Conservation (phyloP, 306 rosid genomes). For the Ceratonia siliqua region DNA sequence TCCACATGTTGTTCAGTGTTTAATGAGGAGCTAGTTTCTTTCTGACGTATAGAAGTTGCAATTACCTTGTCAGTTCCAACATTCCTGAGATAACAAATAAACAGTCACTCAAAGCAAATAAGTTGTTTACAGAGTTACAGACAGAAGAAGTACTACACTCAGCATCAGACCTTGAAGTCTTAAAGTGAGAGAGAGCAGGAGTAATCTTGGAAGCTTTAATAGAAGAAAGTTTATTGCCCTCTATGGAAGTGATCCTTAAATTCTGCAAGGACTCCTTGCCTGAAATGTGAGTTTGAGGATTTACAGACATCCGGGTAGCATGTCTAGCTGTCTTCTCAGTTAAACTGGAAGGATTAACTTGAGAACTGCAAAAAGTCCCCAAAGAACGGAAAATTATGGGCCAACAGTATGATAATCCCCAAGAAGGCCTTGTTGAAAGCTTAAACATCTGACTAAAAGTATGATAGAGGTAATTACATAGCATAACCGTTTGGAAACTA, state of each 20-base stretch:
- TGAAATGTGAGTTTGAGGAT: slow-evolving; percentile 41
- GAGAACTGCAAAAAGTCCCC: slow-evolving; percentile 50
- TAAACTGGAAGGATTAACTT: slow-evolving; percentile 46
- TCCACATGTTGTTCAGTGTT: slow-evolving; percentile 41
- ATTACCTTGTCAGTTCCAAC: slow-evolving; percentile 41
- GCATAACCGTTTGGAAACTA: not conserved
- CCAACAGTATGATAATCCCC: slow-evolving; percentile 20
- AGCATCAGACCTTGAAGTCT: slow-evolving; percentile 50
- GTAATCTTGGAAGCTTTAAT: slow-evolving; percentile 46
- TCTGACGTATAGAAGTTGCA: slow-evolving; percentile 42
- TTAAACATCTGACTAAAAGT: not conserved
- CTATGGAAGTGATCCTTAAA: slow-evolving; percentile 44
- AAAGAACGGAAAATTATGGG: slow-evolving; percentile 17
- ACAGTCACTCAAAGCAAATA: slow-evolving; percentile 27
- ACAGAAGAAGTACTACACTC: slow-evolving; percentile 8
- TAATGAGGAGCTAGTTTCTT: slow-evolving; percentile 35
- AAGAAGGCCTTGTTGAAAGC: slow-evolving; percentile 20
- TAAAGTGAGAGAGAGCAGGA: slow-evolving; percentile 52
- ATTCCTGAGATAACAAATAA: slow-evolving; percentile 42
- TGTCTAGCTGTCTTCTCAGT: slow-evolving; percentile 41
- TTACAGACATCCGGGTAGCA: slow-evolving; percentile 39
- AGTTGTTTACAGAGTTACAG: slow-evolving; percentile 11
- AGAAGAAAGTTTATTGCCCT: slow-evolving; percentile 51
- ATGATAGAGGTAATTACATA: not conserved
- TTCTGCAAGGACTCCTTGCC: slow-evolving; percentile 43